phyloP scores from a whole-genome alignment of 257 asterid genomes.

The Phtheirospermum japonicum region DNA sequence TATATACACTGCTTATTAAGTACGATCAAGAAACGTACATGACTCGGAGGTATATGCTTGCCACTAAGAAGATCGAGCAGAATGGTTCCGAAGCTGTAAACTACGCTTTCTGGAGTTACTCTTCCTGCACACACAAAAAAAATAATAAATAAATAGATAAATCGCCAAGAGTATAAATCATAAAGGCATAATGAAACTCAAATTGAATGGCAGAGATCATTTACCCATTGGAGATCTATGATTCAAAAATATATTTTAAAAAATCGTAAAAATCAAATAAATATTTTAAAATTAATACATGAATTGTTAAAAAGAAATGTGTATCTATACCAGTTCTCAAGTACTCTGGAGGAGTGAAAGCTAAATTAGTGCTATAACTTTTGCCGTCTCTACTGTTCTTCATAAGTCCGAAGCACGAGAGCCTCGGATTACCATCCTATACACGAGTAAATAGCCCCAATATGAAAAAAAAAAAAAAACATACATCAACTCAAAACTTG shows the following conservation, averaged over 20 bases:
- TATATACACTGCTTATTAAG: neutral
- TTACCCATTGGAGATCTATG: too few relatives aligned
- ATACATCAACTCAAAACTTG: neutral
- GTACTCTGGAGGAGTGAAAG: slow-evolving; percentile 72
- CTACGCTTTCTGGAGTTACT: slow-evolving; percentile 61
- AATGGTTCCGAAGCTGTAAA: slow-evolving; percentile 67
- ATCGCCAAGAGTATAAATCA: slow-evolving; percentile 11
- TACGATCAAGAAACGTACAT: slow-evolving; percentile 32
- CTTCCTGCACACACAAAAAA: slow-evolving; percentile 42
- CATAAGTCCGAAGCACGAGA: slow-evolving; percentile 65
- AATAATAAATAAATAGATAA: too few relatives aligned
- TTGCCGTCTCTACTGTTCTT: slow-evolving; percentile 67
- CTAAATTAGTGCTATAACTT: slow-evolving; percentile 66
- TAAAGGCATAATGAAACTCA: neutral
- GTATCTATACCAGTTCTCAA: slow-evolving; percentile 49
- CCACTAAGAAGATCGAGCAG: slow-evolving; percentile 71
- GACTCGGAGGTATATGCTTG: slow-evolving; percentile 71
- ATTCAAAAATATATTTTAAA: too few relatives aligned
- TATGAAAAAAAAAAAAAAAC: neutral
- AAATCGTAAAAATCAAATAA: too few relatives aligned
- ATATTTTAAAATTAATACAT: too few relatives aligned
- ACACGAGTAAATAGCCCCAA: neutral
- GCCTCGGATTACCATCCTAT: slow-evolving; percentile 65
- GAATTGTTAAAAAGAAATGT: neutral
- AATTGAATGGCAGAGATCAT: neutral